Evolutionary conservation across 2,329 filamentous ascomycete species (phyloP).

Genomic region (Aspergillus ustus): DNA sequence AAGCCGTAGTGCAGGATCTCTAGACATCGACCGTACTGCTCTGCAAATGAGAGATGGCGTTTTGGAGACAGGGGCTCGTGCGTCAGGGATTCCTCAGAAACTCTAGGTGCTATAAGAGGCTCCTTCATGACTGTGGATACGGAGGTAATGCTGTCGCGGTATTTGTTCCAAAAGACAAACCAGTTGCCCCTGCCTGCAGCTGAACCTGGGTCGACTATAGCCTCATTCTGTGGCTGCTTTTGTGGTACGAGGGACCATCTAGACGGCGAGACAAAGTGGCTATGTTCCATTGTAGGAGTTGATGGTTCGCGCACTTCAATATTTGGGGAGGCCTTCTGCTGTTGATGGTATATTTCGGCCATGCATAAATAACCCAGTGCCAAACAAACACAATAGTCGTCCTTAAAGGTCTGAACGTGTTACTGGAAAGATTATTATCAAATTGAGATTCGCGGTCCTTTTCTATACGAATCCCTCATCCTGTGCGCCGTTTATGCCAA

Average conservation of each 20-base stretch:
- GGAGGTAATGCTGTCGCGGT: background rate
- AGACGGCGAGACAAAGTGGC: background rate
- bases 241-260: background rate
- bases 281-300: background rate
- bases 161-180: background rate
- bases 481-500: background rate
- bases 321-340: background rate
- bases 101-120: background rate
- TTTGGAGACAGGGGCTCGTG: background rate
- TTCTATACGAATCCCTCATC: background rate
- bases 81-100: background rate
- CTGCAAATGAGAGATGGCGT: background rate
- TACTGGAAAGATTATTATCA: background rate
- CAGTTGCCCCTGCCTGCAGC: background rate
- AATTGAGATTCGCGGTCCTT: background rate
- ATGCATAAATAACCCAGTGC: background rate
- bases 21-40: conserved; percentile 31
- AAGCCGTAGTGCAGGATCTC: conserved; percentile 35
- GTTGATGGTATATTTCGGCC: background rate
- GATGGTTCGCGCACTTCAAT: background rate
- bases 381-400: background rate
- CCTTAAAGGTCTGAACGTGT: background rate
- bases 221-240: background rate
- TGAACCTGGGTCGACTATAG: background rate
- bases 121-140: background rate